Base-by-base conservation (phyloP, 805 yeast genomes). In the Saccharomycopsis fibuligera region DNA sequence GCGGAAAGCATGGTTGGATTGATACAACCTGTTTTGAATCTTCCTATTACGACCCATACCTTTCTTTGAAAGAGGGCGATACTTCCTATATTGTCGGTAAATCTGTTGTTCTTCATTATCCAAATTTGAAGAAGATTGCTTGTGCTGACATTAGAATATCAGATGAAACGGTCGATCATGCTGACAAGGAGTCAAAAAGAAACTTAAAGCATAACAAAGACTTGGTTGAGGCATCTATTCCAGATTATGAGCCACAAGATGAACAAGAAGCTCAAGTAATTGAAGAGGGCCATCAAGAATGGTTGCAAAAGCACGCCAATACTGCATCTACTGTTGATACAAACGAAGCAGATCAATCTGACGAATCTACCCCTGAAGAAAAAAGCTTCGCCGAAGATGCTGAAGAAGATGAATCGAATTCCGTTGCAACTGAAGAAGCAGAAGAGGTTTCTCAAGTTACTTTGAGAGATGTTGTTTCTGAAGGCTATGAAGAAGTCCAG, bases 1-100 rank as follows among this genome's bases (percentile, higher is more conserved):
- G 86, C 31, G 91, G 91, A 39, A 83, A 83, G 62, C 89, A 83
- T 63, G 91, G 91, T 10, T 74, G 67, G 66, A 79, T 84, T 58
- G 74, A 81, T 60, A 73, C 86, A 19, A 81, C 86, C 10, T 81
- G 87, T 60, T 81, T 76, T 62, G 83, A 81, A 62, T 68, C 78
- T 25, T 69, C 71, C 51, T 84, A 79, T 61, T 65, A 70, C 50
- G 90, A 84, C 59, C 83, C 81, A 5, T 83, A 73, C 62, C 62
- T 84, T 47, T 80, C 89, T 0, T 72, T 83, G 62, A 72, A 79
- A 57, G 74, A 75, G 33, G 62, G 65, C 42, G 70, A 78, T 41
- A 72, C 74, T 40, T 73, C 85, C n/a, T 77, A 72, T 58, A 69
- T 83, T 57, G 76, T 82, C 51, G 82, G 81, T 19, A 70, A 66